A percentile compares a stretch with the other conserved stretches of the same genome.
phyloP scores from a whole-genome alignment of 2,329 filamentous ascomycete genomes.

The Capronia coronata region DNA sequence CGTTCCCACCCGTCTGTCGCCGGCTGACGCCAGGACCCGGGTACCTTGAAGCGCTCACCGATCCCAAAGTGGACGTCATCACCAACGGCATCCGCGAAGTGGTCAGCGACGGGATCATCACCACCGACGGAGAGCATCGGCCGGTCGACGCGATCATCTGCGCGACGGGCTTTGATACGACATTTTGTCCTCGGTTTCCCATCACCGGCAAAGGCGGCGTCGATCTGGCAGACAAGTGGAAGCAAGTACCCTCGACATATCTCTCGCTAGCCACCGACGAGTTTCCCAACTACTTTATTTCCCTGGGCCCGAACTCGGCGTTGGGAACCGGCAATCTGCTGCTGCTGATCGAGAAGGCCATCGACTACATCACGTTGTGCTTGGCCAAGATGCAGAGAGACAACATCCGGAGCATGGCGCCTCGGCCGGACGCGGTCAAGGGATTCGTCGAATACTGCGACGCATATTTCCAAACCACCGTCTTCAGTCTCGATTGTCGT shows the following conservation, averaged over 20 bases:
- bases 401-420: conserved; percentile 11
- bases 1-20: conserved; percentile 38
- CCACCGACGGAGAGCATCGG: conserved; percentile 30
- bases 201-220: conserved; percentile 31
- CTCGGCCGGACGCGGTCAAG: conserved; percentile 7
- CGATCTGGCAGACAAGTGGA: conserved; percentile 28
- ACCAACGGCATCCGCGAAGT: conserved; percentile 12
- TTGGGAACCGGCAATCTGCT: conserved; percentile 28
- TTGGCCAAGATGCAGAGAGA: conserved; percentile 19
- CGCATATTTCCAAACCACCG: conserved; percentile 14
- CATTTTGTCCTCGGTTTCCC: conserved; percentile 32
- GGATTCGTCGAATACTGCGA: conserved; percentile 13
- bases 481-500: conserved; percentile 16
- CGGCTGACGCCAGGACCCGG: conserved; percentile 42
- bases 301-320: conserved; percentile 31
- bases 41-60: conserved; percentile 31
- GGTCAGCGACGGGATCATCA: conserved; percentile 21
- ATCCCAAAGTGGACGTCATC: conserved; percentile 24
- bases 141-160: conserved; percentile 35
- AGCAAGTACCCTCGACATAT: conserved; percentile 32
- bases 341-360: conserved; percentile 14
- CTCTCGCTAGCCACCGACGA: conserved; percentile 32
- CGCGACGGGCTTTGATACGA: conserved; percentile 37
- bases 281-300: conserved; percentile 34
- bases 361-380: conserved; percentile 16